Percentiles rank a stretch among this genome's conserved stretches.
Evolutionary conservation across 2,329 filamentous ascomycete genomes (phyloP).

Genomic region (Gliomastix tumulicola): DNA sequence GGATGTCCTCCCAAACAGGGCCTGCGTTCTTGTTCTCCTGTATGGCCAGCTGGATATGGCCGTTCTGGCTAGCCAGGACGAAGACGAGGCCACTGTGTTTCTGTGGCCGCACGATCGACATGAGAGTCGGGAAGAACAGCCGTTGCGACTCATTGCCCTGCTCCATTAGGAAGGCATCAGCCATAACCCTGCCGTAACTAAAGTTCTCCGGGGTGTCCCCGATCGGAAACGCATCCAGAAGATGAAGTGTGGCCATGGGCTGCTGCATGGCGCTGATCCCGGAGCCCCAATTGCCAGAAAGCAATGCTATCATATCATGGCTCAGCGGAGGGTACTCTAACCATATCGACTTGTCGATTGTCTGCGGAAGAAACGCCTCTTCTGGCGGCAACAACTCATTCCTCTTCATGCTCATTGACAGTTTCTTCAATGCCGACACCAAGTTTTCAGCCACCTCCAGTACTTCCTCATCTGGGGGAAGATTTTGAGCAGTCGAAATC

Average conservation of each 20-base stretch:
- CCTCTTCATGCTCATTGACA: constrained; percentile 76
- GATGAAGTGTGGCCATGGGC: constrained; percentile 38
- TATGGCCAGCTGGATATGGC: constrained; percentile 67
- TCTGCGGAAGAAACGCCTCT: constrained; percentile 63
- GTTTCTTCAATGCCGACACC: constrained; percentile 60
- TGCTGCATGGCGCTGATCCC: constrained; percentile 39
- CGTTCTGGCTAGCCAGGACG: constrained; percentile 72
- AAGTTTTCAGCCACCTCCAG: constrained; percentile 49
- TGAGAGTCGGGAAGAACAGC: constrained; percentile 63
- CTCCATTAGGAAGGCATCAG: constrained; percentile 68
- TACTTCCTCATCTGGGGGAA: constrained; percentile 36
- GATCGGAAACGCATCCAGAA: constrained; percentile 66
- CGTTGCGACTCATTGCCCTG: constrained; percentile 58
- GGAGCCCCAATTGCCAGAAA: constrained; percentile 55
- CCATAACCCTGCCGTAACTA: constrained; percentile 72
- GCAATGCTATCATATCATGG: constrained; percentile 62
- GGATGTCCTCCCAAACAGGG: constrained; percentile 73
- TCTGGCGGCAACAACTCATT: constrained; percentile 72
- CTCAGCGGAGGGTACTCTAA: constrained; percentile 68
- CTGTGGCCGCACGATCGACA: constrained; percentile 67
- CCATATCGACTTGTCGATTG: constrained; percentile 78
- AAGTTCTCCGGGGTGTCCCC: constrained; percentile 70
- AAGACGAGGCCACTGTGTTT: constrained; percentile 65
- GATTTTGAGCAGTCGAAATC: constrained; percentile 33
- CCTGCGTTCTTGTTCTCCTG: constrained; percentile 61